Evolutionary conservation across 805 yeast species (phyloP), one percentile per base, ranked within the genome.

Genomic region (Yamadazyma philogaea): DNA sequence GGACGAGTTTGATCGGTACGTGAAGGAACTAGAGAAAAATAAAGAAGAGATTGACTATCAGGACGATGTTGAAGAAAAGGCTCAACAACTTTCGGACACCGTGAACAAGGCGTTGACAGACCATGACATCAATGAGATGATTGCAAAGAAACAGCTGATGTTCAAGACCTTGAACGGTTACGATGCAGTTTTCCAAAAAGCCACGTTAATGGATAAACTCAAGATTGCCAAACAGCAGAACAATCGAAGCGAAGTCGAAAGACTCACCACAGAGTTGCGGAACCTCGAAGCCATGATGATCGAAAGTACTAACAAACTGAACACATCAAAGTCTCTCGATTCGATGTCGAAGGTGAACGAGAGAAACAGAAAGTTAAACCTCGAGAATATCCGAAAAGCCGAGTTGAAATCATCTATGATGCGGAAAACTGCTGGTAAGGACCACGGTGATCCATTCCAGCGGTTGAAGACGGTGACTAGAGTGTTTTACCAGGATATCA

Each of bases 381-480:
- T 81, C 59, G 81, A 81, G 39, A 78, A 78, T 37, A 79, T 89
- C 52, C 81, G 95, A 56, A 75, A 77, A 54, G 96, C 96, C 0
- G 97, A 90, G 60, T 63, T 80, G 33, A 71, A 72, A 52, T 79
- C 84, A 37, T 74, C 76, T 16, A 82, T 78, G 40, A 69, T 66
- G 58, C 75, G 82, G 51, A 79, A 64, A 52, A 50, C 72, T 43
- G 69, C 53, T 33, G 64, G 65, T 44, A 71, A 78, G 41, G 78
- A 74, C 53, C 61, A 54, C 7, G 72, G 72, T 7, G 87, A 93
- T 66, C 98, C 99, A 17, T 93, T 93, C 64, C 79, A 85, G 51
- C 81, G 98, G 61, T 76, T 93, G 57, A 84, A 87, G 60, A 91
- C 98, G 1, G 84, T 81, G 47, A 87, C 97, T 1, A 79, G 87